A percentile compares a stretch with the other conserved stretches of the same genome.
Conservation (phyloP, 2,329 filamentous ascomycete genomes). For the Xylariaceae sp. region DNA sequence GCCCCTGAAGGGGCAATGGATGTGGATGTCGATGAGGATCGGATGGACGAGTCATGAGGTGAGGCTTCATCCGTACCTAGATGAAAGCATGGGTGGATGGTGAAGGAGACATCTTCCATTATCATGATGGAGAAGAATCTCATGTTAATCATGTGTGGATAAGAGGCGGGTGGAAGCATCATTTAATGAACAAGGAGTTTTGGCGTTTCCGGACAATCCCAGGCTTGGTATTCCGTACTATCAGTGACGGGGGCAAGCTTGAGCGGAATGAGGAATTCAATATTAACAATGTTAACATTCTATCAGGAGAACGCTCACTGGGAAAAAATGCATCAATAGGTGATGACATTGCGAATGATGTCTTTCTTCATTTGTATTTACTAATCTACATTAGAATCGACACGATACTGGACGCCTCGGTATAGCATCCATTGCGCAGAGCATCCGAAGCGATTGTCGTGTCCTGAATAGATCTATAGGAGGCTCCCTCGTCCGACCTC, state of each 20-base stretch:
- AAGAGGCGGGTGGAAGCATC: background rate
- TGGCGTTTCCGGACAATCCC: conserved; percentile 10
- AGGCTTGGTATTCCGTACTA: background rate
- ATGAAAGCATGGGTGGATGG: background rate
- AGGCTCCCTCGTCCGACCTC: background rate
- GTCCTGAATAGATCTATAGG: background rate
- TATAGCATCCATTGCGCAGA: background rate
- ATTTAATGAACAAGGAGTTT: conserved; percentile 1
- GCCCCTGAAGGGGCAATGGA: conserved; percentile 5
- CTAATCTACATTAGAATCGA: conserved; percentile 11
- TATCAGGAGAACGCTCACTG: background rate
- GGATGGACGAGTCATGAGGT: conserved; percentile 30
- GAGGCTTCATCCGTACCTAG: background rate
- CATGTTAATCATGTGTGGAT: background rate
- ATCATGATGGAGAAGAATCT: background rate
- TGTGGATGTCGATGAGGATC: conserved; percentile 17
- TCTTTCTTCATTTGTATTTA: conserved; percentile 8
- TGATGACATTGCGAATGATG: background rate
- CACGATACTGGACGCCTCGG: background rate
- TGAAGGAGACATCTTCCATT: background rate
- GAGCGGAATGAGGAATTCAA: background rate
- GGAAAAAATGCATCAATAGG: background rate
- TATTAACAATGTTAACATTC: background rate
- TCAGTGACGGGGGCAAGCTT: background rate
- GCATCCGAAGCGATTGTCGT: background rate